A percentile compares a stretch with the other conserved stretches of the same genome.
phyloP scores from a whole-genome alignment of 305 asterid genomes.

The Fraxinus platypoda region DNA sequence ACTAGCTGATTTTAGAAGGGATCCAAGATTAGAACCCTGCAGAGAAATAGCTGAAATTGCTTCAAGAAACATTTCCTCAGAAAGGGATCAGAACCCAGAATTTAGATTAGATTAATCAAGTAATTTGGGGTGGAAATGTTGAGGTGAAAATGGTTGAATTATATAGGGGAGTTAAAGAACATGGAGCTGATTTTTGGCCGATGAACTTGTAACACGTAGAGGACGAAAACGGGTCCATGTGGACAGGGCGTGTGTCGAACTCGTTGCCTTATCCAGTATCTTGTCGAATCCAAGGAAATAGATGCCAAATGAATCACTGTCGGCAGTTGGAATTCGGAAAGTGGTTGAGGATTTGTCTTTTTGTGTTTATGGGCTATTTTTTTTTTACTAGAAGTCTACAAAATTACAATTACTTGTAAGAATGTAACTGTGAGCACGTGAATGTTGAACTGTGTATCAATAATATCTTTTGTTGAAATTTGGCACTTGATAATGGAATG shows the following conservation, averaged over 20 bases:
- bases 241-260: conserved; percentile 69
- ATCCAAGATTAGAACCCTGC: conserved; percentile 28
- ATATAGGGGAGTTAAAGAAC: conserved; percentile 31
- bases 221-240: conserved; percentile 23
- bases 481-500: background rate
- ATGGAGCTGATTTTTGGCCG: conserved; percentile 28
- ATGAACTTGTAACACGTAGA: conserved; percentile 39
- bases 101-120: background rate
- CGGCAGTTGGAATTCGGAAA: background rate
- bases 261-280: conserved; percentile 31
- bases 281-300: background rate
- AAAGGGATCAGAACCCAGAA: background rate
- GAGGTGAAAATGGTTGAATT: conserved; percentile 10
- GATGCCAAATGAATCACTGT: conserved; percentile 13
- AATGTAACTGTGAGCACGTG: background rate
- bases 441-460: background rate
- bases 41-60: conserved; percentile 49
- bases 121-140: conserved; percentile 17
- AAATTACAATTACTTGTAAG: background rate
- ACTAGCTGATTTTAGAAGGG: conserved; percentile 20
- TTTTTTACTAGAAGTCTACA: background rate
- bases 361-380: background rate
- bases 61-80: conserved; percentile 37
- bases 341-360: background rate
- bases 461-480: background rate